Percentiles rank a stretch among this genome's conserved stretches.
These are phyloP conservation scores for Urochloa ruziziensis DNA, from an alignment of 176 grass and related monocot species.

Conservation along the genomic window DNA sequence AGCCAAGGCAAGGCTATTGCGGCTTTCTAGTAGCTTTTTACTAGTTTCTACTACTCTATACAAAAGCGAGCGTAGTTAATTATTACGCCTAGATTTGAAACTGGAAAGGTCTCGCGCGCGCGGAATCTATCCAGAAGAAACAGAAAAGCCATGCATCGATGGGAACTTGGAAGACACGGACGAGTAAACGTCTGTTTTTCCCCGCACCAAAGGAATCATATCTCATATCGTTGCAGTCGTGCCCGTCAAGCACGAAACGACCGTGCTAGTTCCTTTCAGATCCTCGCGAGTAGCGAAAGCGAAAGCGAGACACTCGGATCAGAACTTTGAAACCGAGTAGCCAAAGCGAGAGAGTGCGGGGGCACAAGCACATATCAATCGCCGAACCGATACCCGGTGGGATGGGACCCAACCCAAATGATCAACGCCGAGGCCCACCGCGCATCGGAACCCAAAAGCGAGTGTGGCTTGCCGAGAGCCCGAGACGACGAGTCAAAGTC, in stretches of 20 bases:
- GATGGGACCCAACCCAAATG: too few species aligned
- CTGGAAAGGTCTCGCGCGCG: too few species aligned
- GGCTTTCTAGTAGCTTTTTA: too few species aligned
- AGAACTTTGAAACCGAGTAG: neutral
- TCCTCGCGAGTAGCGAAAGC: neutral
- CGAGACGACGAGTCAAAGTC: neutral
- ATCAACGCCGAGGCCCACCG: too few species aligned
- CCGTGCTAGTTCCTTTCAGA: neutral
- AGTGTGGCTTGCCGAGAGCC: neutral
- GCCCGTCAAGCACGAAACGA: constrained; percentile 8
- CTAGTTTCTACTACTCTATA: neutral
- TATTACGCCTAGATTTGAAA: too few species aligned
- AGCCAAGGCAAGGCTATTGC: too few species aligned
- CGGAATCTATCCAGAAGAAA: neutral
- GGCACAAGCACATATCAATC: too few species aligned
- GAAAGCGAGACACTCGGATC: neutral
- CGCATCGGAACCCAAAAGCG: too few species aligned
- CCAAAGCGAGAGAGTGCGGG: neutral
- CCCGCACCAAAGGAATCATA: too few species aligned
- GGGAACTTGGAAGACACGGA: neutral
- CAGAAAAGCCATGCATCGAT: neutral
- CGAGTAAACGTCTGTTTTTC: neutral
- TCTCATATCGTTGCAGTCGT: too few species aligned
- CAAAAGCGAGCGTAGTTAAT: neutral
- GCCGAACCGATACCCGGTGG: too few species aligned